A percentile compares a stretch with the other conserved stretches of the same genome.
These are phyloP conservation scores for Dipodascopsis tothii DNA, from an alignment of 805 yeast genomes.

Conservation along the genomic window DNA sequence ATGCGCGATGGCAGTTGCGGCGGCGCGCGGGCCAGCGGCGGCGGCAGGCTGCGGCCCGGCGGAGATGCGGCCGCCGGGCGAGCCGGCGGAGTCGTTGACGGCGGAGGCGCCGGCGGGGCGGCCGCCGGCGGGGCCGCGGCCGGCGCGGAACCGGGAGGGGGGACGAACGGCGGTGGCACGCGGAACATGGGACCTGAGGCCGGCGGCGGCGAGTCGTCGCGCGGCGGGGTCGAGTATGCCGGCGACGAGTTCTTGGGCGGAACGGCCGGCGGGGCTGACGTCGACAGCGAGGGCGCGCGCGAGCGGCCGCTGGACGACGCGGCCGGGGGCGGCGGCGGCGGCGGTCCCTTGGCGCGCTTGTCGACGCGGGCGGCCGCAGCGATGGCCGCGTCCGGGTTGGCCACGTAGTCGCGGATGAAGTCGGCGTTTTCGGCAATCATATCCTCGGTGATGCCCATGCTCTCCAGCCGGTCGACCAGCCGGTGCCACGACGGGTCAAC, in stretches of 20 bases:
- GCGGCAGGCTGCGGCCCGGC: slow-evolving; percentile 13
- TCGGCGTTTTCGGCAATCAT: slow-evolving; percentile 74
- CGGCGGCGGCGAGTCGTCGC: slow-evolving; percentile 36
- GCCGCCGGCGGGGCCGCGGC: slow-evolving; percentile 7
- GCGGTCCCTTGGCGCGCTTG: slow-evolving; percentile 23
- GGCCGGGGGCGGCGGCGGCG: slow-evolving; percentile 23
- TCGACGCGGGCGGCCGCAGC: slow-evolving; percentile 51
- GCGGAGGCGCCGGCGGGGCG: slow-evolving; percentile 12
- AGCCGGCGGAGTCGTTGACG: slow-evolving; percentile 24
- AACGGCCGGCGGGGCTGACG: slow-evolving; percentile 7
- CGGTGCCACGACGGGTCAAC: slow-evolving; percentile 53
- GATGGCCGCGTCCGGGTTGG: slow-evolving; percentile 76
- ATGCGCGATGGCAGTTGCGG: slow-evolving; percentile 29
- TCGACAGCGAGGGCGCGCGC: slow-evolving; percentile 20
- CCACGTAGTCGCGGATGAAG: slow-evolving; percentile 73
- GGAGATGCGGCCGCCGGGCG: slow-evolving; percentile 20
- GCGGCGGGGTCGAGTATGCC: slow-evolving; percentile 27
- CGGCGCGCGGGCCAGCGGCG: slow-evolving; percentile 28
- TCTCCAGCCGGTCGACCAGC: slow-evolving; percentile 61
- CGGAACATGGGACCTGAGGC: slow-evolving; percentile 20
- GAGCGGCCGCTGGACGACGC: slow-evolving; percentile 26
- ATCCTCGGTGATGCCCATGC: slow-evolving; percentile 75
- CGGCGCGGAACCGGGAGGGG: slow-evolving; percentile 2
- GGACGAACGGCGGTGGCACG: slow-evolving; percentile 22
- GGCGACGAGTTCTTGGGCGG: slow-evolving; percentile 2